Evolutionary conservation across 2,329 filamentous ascomycete genomes (phyloP).

Genomic region (Microcyclospora pomicola): DNA sequence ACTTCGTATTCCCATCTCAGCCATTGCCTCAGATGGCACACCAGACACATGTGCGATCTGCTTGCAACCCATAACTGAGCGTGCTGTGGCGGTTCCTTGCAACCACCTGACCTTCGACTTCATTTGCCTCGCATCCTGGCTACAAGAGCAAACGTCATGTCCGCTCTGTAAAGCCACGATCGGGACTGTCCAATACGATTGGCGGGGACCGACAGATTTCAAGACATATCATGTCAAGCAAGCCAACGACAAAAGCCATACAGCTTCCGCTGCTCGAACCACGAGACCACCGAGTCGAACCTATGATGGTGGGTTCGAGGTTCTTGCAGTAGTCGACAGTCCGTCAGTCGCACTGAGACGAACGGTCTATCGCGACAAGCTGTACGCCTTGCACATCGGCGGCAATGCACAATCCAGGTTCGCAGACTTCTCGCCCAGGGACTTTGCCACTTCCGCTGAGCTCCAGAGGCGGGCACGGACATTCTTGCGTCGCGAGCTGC

Average conservation of each 20-base stretch:
- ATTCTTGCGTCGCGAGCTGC: conserved; percentile 73
- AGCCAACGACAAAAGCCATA: neutral
- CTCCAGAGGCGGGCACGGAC: conserved; percentile 63
- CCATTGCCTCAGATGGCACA: conserved; percentile 3
- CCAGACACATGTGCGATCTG: conserved; percentile 68
- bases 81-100: conserved; percentile 62
- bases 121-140: conserved; percentile 69
- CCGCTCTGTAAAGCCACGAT: conserved; percentile 56
- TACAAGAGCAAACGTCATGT: conserved; percentile 57
- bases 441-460: conserved; percentile 50
- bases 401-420: conserved; percentile 67
- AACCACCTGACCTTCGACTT: conserved; percentile 74
- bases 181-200: conserved; percentile 51
- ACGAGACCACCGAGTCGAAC: neutral
- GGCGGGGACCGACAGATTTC: conserved; percentile 37
- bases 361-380: conserved; percentile 55
- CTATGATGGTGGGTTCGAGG: conserved; percentile 1
- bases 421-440: conserved; percentile 53
- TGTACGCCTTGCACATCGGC: conserved; percentile 71
- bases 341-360: conserved; percentile 46
- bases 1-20: neutral
- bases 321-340: conserved; percentile 5
- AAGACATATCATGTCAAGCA: conserved; percentile 43
- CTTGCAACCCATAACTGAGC: conserved; percentile 59
- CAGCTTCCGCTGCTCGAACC: neutral